A percentile compares a stretch with the other conserved stretches of the same genome.
Conservation (phyloP, 2,329 filamentous ascomycete genomes). For the Pseudocercospora eumusae region DNA sequence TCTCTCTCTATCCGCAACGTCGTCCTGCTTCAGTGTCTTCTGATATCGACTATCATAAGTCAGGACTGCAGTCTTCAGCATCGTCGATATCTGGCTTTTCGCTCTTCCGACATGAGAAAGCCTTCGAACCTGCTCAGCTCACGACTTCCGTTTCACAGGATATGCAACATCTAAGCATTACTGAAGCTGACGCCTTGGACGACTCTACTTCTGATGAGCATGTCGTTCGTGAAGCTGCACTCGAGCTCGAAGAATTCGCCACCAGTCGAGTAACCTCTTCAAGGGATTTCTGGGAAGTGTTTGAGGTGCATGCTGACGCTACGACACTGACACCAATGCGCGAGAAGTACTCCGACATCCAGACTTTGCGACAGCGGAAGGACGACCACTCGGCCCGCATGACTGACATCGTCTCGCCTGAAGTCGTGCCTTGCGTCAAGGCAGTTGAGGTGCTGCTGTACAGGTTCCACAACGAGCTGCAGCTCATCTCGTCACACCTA, state of each 20-base stretch:
- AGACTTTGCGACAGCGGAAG: neutral
- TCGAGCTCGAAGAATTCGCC: constrained; percentile 27
- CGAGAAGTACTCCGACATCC: constrained; percentile 13
- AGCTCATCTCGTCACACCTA: neutral
- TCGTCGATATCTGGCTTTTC: constrained; percentile 54
- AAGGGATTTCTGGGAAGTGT: constrained; percentile 23
- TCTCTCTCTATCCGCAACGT: constrained; percentile 78
- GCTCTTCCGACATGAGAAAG: constrained; percentile 46
- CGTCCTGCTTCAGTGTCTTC: constrained; percentile 61
- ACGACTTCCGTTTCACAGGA: constrained; percentile 1
- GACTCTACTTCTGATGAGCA: constrained; percentile 4
- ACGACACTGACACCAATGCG: constrained; percentile 15
- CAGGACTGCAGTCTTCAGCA: constrained; percentile 49
- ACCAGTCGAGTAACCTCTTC: constrained; percentile 8
- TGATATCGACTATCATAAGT: constrained; percentile 51
- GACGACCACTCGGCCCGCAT: neutral
- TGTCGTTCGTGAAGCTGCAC: constrained; percentile 20
- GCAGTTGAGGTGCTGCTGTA: constrained; percentile 15
- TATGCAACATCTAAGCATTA: constrained; percentile 1
- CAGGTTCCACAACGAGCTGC: constrained; percentile 5
- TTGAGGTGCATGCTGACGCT: constrained; percentile 3
- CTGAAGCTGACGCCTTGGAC: constrained; percentile 5
- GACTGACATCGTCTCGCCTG: neutral
- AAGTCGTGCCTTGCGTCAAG: constrained; percentile 7
- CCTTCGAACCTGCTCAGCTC: constrained; percentile 8